Conservation (phyloP, 1,139 yeast genomes). For the Komagataea norvegica region DNA sequence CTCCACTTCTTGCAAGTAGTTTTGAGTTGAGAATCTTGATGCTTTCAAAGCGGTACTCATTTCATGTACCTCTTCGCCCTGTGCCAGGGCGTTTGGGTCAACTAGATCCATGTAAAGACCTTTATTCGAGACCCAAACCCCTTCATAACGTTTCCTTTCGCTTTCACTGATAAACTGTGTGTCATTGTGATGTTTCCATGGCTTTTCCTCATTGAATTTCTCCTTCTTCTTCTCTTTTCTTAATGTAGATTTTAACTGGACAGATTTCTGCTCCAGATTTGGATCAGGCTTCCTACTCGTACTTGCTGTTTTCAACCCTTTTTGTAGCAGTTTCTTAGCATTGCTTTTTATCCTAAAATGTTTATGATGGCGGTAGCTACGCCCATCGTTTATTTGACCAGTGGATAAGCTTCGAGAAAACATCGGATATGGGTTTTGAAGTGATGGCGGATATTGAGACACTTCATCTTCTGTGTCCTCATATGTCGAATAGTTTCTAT, state of each 20-base stretch:
- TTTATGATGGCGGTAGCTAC: slow-evolving; percentile 8
- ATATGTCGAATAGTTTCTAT: neutral
- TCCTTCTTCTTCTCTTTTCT: slow-evolving; percentile 51
- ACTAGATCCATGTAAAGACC: slow-evolving; percentile 51
- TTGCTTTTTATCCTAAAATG: slow-evolving; percentile 21
- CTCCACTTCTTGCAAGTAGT: slow-evolving; percentile 33
- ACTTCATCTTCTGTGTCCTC: slow-evolving; percentile 14
- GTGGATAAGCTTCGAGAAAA: no score
- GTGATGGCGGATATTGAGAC: slow-evolving; percentile 23
- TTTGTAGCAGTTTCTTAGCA: slow-evolving; percentile 26
- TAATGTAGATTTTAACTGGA: slow-evolving; percentile 62
- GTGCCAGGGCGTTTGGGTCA: slow-evolving; percentile 33
- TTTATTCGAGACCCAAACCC: slow-evolving; percentile 86
- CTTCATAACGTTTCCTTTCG: slow-evolving; percentile 86
- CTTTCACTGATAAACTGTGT: slow-evolving; percentile 55
- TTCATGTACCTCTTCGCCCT: slow-evolving; percentile 25
- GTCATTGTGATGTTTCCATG: slow-evolving; percentile 87
- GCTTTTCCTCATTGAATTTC: slow-evolving; percentile 80
- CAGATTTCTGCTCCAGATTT: slow-evolving; percentile 24
- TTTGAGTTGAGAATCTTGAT: slow-evolving; percentile 20
- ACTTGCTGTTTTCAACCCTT: slow-evolving; percentile 17
- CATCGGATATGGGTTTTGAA: no score
- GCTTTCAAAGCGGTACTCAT: slow-evolving; percentile 23
- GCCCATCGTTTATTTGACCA: no score
- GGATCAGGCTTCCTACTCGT: neutral